Evolutionary conservation across 176 grass and related monocot genomes (phyloP).

Genomic region (Cenchrus americanus): DNA sequence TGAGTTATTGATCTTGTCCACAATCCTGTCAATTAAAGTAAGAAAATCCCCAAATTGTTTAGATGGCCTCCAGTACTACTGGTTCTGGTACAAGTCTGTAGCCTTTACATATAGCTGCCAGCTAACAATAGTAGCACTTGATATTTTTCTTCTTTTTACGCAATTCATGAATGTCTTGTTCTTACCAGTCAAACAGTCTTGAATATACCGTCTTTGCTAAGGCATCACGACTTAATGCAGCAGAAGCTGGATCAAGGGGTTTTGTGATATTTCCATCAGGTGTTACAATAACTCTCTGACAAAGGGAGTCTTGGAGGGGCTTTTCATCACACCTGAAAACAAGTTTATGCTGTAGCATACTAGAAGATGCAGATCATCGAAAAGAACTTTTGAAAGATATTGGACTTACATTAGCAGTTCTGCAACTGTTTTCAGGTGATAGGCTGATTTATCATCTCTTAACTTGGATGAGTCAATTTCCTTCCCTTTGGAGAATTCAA

Average conservation of each 20-base stretch:
- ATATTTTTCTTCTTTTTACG: slow-evolving; percentile 11
- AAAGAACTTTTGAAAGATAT: slow-evolving; percentile 13
- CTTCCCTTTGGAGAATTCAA: slow-evolving; percentile 80
- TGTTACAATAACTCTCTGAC: slow-evolving; percentile 90
- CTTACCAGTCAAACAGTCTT: slow-evolving; percentile 92
- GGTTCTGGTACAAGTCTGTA: not conserved
- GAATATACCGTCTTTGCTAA: slow-evolving; percentile 96
- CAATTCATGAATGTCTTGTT: slow-evolving; percentile 13
- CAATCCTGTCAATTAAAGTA: slow-evolving; percentile 64
- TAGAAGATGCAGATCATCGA: slow-evolving; percentile 11
- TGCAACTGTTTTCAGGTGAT: slow-evolving; percentile 82
- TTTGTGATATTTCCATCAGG: slow-evolving; percentile 97
- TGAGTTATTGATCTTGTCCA: slow-evolving; percentile 95
- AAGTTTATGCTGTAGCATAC: slow-evolving; percentile 34
- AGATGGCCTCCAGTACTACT: slow-evolving; percentile 10
- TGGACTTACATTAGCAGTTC: slow-evolving; percentile 77
- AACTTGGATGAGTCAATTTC: slow-evolving; percentile 84
- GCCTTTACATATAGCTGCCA: slow-evolving; percentile 16
- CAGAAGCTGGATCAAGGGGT: slow-evolving; percentile 90
- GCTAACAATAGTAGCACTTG: slow-evolving; percentile 27
- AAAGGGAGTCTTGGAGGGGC: slow-evolving; percentile 79
- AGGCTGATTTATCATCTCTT: slow-evolving; percentile 73
- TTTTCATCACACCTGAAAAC: slow-evolving; percentile 79
- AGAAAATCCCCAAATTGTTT: slow-evolving; percentile 33
- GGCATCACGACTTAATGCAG: slow-evolving; percentile 78